Percentiles rank a stretch among this genome's conserved stretches.
These are phyloP conservation scores for Malassezia vespertilionis DNA, from an alignment of 1,284 basidiomycete species.

Conservation along the genomic window DNA sequence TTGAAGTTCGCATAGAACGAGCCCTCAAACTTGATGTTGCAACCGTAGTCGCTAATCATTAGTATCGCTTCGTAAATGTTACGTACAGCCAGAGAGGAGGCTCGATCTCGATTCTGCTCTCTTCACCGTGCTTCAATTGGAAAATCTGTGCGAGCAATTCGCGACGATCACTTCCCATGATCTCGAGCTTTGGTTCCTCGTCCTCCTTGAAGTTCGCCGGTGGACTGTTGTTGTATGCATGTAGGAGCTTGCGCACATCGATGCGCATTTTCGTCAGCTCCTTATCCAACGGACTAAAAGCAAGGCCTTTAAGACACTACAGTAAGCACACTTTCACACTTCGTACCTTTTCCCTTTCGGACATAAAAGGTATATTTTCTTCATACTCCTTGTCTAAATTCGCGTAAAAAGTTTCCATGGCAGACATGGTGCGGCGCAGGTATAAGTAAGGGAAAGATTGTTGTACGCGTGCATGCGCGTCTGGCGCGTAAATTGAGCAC, in stretches of 20 bases:
- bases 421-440: neutral
- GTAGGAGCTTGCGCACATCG: neutral
- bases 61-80: neutral
- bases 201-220: neutral
- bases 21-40: conserved; percentile 28
- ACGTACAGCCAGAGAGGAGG: conserved; percentile 22
- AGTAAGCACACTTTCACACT: neutral
- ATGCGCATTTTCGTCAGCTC: conserved; percentile 2
- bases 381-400: conserved; percentile 14
- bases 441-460: too few species aligned
- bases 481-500: too few species aligned
- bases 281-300: conserved; percentile 7
- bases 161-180: conserved; percentile 16
- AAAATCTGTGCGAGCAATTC: conserved; percentile 19
- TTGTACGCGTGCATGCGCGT: too few species aligned
- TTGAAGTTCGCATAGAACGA: conserved; percentile 25
- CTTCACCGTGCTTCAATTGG: conserved; percentile 4
- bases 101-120: conserved; percentile 19
- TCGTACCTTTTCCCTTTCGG: conserved; percentile 19
- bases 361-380: conserved; percentile 3
- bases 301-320: conserved; percentile 6
- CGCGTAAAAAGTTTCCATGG: conserved; percentile 8
- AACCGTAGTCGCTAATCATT: conserved; percentile 21
- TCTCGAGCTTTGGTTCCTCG: neutral
- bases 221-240: conserved; percentile 2